phyloP scores from a whole-genome alignment of 2,329 filamentous ascomycete species.

The Domatiomyces catenatus region DNA sequence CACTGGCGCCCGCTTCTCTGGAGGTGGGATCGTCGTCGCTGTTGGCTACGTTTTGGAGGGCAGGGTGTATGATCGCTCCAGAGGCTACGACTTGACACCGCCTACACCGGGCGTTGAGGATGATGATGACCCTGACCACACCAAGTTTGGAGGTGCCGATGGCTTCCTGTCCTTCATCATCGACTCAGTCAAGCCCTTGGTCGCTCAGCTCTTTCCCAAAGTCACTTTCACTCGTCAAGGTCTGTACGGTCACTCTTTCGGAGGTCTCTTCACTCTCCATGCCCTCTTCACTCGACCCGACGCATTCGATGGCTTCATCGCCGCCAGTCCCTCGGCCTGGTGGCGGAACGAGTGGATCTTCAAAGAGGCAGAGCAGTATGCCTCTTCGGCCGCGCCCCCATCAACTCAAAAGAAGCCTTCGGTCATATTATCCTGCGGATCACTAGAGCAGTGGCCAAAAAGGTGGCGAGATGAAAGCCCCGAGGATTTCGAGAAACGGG shows the following conservation, averaged over 20 bases:
- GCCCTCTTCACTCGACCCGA: conserved; percentile 27
- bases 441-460: conserved; percentile 21
- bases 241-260: conserved; percentile 36
- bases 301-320: conserved; percentile 32
- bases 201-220: conserved; percentile 19
- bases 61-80: conserved; percentile 15
- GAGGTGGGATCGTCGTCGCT: conserved; percentile 17
- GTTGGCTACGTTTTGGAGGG: conserved; percentile 17
- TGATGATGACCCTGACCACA: conserved; percentile 5
- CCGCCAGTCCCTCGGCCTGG: conserved; percentile 33
- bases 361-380: conserved; percentile 20
- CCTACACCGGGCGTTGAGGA: conserved; percentile 18
- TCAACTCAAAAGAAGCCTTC: conserved; percentile 13
- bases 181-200: conserved; percentile 23
- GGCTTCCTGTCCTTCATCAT: conserved; percentile 31
- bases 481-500: conserved; percentile 20
- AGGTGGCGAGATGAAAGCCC: conserved; percentile 19
- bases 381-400: conserved; percentile 1
- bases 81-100: conserved; percentile 15
- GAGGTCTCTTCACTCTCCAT: conserved; percentile 34
- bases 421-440: conserved; percentile 21
- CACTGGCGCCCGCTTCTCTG: conserved; percentile 7
- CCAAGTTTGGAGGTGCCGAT: conserved; percentile 27
- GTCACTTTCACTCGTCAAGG: conserved; percentile 26
- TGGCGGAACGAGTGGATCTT: conserved; percentile 33